Percentiles rank a stretch among this genome's conserved stretches.
phyloP scores from a whole-genome alignment of 1,284 basidiomycete genomes.

The Cutaneotrichosporon sp. region DNA sequence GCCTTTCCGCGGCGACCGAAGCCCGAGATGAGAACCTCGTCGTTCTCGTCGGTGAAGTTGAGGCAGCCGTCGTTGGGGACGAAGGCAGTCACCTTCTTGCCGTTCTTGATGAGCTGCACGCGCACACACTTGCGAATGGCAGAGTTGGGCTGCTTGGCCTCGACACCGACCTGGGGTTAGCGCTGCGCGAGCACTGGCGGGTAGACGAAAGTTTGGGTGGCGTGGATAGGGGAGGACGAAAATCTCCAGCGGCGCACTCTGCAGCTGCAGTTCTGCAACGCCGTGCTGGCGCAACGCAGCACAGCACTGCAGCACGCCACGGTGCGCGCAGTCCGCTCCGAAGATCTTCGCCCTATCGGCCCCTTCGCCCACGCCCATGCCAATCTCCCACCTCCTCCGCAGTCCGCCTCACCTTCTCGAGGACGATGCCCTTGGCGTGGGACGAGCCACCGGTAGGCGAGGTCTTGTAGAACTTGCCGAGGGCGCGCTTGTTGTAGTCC shows the following conservation, averaged over 20 bases:
- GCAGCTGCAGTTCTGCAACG: background rate
- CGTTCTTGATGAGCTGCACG: constrained; percentile 99
- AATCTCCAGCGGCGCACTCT: background rate
- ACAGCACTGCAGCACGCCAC: background rate
- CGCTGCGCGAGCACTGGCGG: too few species aligned
- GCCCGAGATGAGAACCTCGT: constrained; percentile 99
- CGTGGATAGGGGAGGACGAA: background rate
- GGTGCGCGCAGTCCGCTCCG: background rate
- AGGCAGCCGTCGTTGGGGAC: constrained; percentile 95
- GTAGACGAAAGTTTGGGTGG: too few species aligned
- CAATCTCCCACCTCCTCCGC: background rate
- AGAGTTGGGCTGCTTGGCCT: constrained; percentile 89
- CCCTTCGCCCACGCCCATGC: background rate
- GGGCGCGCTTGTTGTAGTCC: constrained; percentile 98
- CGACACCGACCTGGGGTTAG: constrained; percentile 59
- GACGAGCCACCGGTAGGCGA: constrained; percentile 99
- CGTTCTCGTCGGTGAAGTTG: constrained; percentile 97
- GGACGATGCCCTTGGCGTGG: constrained; percentile 99
- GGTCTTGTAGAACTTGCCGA: constrained; percentile 99
- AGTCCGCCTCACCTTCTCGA: constrained; percentile 76
- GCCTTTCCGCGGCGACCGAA: constrained; percentile 99
- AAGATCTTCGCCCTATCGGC: background rate
- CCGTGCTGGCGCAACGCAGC: background rate
- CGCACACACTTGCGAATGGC: constrained; percentile 99
- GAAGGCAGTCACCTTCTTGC: constrained; percentile 98